These are phyloP conservation scores for Hericium erinaceus DNA, from an alignment of 768 basidiomycete species.

Conservation along the genomic window DNA sequence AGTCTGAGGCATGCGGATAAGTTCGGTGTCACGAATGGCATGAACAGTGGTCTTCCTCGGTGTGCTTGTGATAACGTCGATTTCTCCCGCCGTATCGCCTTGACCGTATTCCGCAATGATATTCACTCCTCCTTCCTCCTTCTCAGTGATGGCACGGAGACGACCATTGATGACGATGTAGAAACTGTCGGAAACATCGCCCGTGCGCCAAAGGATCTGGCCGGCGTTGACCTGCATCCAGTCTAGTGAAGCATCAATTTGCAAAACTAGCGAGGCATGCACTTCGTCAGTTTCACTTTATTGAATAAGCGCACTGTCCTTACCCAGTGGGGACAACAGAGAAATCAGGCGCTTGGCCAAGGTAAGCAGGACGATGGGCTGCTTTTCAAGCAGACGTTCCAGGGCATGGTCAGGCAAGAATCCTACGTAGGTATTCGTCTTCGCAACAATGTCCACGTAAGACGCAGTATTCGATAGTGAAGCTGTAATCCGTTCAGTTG, in stretches of 20 bases:
- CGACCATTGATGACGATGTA: slow-evolving; percentile 98
- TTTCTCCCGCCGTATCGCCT: slow-evolving; percentile 93
- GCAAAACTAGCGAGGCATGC: slow-evolving; percentile 51
- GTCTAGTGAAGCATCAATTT: slow-evolving; percentile 93
- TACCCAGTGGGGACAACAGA: slow-evolving; percentile 85
- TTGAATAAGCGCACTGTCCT: slow-evolving; percentile 11
- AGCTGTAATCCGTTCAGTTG: slow-evolving; percentile 34
- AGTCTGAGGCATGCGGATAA: slow-evolving; percentile 94
- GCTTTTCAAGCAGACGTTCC: slow-evolving; percentile 83
- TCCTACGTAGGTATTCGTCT: slow-evolving; percentile 97
- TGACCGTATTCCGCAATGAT: slow-evolving; percentile 94
- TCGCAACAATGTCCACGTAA: slow-evolving; percentile 94
- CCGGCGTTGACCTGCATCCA: slow-evolving; percentile 98
- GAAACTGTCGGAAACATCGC: slow-evolving; percentile 88
- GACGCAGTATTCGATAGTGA: slow-evolving; percentile 87
- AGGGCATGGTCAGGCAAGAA: slow-evolving; percentile 84
- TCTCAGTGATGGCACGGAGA: slow-evolving; percentile 80
- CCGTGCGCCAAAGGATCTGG: slow-evolving; percentile 89
- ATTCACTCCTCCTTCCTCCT: slow-evolving; percentile 62
- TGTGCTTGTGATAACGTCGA: slow-evolving; percentile 93
- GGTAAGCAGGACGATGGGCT: slow-evolving; percentile 92
- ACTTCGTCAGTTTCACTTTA: background rate
- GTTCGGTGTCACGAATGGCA: slow-evolving; percentile 95
- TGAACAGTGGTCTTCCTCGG: slow-evolving; percentile 85
- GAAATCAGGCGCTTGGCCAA: slow-evolving; percentile 95